Conservation (phyloP, 1,284 basidiomycete species). For the Rhizoctonia solani region DNA sequence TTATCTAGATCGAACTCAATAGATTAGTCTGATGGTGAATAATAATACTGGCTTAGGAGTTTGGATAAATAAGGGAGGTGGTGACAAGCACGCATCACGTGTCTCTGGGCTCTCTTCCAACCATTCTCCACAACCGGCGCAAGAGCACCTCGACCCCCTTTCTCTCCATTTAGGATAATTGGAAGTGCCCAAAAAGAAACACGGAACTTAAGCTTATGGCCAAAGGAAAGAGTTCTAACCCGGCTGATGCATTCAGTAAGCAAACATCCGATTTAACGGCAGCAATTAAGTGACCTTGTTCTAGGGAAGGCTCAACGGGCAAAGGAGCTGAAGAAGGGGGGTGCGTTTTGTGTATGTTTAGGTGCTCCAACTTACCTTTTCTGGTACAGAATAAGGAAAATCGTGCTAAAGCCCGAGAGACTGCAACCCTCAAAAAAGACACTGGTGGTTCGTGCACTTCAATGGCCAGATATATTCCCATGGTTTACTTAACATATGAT, state of each 20-base stretch:
- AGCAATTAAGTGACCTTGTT: conserved; percentile 31
- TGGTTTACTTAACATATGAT: neutral
- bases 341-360: conserved; percentile 37
- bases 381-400: conserved; percentile 80
- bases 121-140: too few species aligned
- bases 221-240: conserved; percentile 80
- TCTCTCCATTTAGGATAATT: too few species aligned
- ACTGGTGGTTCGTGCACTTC: conserved; percentile 61
- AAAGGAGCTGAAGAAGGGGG: conserved; percentile 89
- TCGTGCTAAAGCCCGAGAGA: conserved; percentile 76
- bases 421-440: conserved; percentile 85
- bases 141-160: too few species aligned
- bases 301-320: conserved; percentile 83
- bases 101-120: too few species aligned
- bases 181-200: neutral
- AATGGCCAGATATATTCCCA: neutral
- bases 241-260: conserved; percentile 81
- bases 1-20: too few species aligned
- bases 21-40: too few species aligned
- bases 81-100: too few species aligned
- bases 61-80: too few species aligned
- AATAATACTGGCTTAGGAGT: too few species aligned
- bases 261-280: conserved; percentile 7
- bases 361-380: conserved; percentile 40
- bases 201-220: conserved; percentile 57